Evolutionary conservation across 345 rosid genomes (phyloP), one percentile per base, ranked within the genome.

Genomic region (Rhizophora mangle): DNA sequence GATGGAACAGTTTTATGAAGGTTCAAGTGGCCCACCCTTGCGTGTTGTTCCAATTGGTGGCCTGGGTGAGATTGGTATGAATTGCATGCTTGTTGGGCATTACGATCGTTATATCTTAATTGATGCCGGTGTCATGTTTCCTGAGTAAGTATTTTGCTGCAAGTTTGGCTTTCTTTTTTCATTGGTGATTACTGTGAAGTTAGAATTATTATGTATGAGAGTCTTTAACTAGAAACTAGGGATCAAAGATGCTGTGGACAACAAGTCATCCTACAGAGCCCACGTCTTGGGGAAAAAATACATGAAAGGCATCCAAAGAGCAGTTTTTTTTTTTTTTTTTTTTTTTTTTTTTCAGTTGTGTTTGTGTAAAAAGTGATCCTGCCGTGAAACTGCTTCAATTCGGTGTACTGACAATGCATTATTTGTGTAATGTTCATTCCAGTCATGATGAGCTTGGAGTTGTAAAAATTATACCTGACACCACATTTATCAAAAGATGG

Each of bases 41-140:
- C 97, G 99, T 64, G 82, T 92, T 55, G 87, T 95, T 79, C 99
- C 99, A 5, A 90, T 95, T 54, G 99, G 99, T 32, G 99, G 99
- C 8, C 87, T 95, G 60, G 99, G 99, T 70, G 99, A 92, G 83
- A 95, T 92, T 70, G 99, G 99, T 71, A 95, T 95, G 99, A 95
- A 95, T 67, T 95, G 99, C 82, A 95, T 95, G 99, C 97, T 95
- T 74, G 97, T 95, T 69, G 99, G 99, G 67, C 84, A 95, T 74
- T 83, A 78, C 69, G 99, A 95, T 77, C 93, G 97, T 46, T 95
- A 95, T 79, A 90, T 95, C 68, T 74, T 95, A 64, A 88, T 95
- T 32, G 99, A 95, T 70, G 96, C 96, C 2, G 97, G 99, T 73
- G 83, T 95, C 43, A 95, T 95, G 99, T 95, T 92, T 83, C 97